Conservation (phyloP, 2,329 filamentous ascomycete genomes). For the Passalora sequoiae region DNA sequence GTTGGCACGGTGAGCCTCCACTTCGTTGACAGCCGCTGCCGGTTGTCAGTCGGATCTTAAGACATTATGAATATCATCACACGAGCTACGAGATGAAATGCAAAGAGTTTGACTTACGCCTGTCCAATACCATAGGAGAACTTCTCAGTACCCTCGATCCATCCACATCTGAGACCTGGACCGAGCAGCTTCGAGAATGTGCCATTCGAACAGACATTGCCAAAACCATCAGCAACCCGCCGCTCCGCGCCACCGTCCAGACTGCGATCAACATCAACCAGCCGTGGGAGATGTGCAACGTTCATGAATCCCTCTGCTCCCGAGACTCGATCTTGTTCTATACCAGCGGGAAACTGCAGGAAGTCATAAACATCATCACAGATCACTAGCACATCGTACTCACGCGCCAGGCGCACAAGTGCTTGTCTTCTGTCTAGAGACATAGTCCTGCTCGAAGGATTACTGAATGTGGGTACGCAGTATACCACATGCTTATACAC, state of each 20-base stretch:
- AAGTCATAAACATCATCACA: constrained; percentile 94
- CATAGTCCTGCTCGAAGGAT: constrained; percentile 83
- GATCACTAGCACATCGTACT: constrained; percentile 75
- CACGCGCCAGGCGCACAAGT: constrained; percentile 70
- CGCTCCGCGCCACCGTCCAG: constrained; percentile 54
- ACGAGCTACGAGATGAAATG: constrained; percentile 1
- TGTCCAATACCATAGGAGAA: constrained; percentile 57
- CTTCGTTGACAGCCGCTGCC: too few relatives aligned
- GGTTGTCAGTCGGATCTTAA: too few relatives aligned
- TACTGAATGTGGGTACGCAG: constrained; percentile 79
- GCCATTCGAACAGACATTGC: constrained; percentile 78
- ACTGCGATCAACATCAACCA: constrained; percentile 71
- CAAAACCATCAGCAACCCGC: constrained; percentile 56
- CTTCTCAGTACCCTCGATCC: constrained; percentile 68
- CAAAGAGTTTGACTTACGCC: constrained; percentile 42
- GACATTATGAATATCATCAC: too few relatives aligned
- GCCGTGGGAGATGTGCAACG: constrained; percentile 55
- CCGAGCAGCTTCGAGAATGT: constrained; percentile 84
- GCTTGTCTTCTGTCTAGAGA: constrained; percentile 59
- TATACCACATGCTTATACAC: constrained; percentile 83
- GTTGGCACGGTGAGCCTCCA: constrained; percentile 56
- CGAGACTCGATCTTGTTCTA: constrained; percentile 18
- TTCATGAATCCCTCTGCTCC: constrained; percentile 1
- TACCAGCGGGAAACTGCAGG: constrained; percentile 64
- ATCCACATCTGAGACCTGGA: constrained; percentile 80